A percentile compares a stretch with the other conserved stretches of the same genome.
These are phyloP conservation scores for Elaeis guineensis DNA, from an alignment of 176 grass and related monocot genomes.

Conservation along the genomic window DNA sequence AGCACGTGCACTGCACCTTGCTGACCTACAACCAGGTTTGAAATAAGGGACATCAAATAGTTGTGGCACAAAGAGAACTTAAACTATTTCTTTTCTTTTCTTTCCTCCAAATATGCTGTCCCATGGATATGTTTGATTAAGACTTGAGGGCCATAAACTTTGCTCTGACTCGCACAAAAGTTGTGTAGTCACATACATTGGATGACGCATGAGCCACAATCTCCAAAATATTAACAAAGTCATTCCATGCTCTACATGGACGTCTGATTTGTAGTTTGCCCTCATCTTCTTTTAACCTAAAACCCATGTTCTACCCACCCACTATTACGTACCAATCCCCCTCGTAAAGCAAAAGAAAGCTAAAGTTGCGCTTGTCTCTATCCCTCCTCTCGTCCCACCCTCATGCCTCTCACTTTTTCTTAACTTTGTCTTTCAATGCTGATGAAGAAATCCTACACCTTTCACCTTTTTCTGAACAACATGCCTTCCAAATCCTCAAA, in stretches of 20 bases:
- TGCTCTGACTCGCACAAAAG: background rate
- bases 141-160: background rate
- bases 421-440: conserved; percentile 7
- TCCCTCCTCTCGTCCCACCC: conserved; percentile 27
- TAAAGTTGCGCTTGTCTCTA: conserved; percentile 54
- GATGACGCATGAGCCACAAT: background rate
- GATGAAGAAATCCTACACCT: conserved; percentile 2
- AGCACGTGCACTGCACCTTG: too few relatives aligned
- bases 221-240: background rate
- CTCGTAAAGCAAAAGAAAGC: conserved; percentile 55
- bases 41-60: too few relatives aligned
- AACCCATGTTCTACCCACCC: background rate
- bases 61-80: too few relatives aligned
- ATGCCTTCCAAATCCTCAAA: background rate
- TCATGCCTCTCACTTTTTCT: conserved; percentile 27
- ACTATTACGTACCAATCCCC: background rate
- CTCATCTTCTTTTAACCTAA: too few relatives aligned
- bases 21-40: too few relatives aligned
- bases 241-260: background rate
- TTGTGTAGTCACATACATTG: background rate
- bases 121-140: conserved; percentile 1
- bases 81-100: background rate
- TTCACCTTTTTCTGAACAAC: conserved; percentile 10
- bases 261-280: too few relatives aligned
- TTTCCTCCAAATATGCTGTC: background rate